Percentiles rank a stretch among this genome's conserved stretches.
phyloP scores from a whole-genome alignment of 148 eudicot species.

The Camellia lanceoleosa region DNA sequence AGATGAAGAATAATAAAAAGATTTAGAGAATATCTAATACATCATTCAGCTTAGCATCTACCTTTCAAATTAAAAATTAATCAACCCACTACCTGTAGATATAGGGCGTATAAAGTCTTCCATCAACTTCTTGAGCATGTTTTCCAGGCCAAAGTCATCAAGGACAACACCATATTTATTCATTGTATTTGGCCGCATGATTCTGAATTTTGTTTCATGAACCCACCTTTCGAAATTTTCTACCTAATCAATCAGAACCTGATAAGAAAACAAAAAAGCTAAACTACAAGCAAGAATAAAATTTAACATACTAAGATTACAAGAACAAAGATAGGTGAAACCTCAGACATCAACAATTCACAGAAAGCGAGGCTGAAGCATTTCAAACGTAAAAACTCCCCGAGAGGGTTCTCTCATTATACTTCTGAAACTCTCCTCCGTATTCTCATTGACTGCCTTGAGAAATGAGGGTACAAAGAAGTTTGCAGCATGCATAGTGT shows the following conservation, averaged over 20 bases:
- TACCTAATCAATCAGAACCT: slow-evolving; percentile 62
- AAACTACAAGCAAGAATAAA: slow-evolving; percentile 27
- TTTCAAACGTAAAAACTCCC: slow-evolving; percentile 77
- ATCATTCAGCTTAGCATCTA: slow-evolving; percentile 9
- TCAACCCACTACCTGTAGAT: slow-evolving; percentile 51
- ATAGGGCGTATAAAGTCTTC: slow-evolving; percentile 79
- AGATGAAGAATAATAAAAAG: background rate
- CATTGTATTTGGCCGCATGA: slow-evolving; percentile 97
- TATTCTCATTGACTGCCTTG: slow-evolving; percentile 64
- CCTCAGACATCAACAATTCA: slow-evolving; percentile 78
- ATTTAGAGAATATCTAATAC: background rate
- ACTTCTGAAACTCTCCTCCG: slow-evolving; percentile 69
- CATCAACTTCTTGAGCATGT: slow-evolving; percentile 85
- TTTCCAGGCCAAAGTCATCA: slow-evolving; percentile 89
- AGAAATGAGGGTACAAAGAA: slow-evolving; percentile 79
- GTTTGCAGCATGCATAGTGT: slow-evolving; percentile 55
- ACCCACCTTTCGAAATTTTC: slow-evolving; percentile 88
- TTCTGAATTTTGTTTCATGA: slow-evolving; percentile 59
- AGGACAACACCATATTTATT: slow-evolving; percentile 86
- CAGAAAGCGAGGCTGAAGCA: slow-evolving; percentile 85
- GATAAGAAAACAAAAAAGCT: slow-evolving; percentile 37
- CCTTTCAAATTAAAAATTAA: background rate
- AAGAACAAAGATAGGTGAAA: slow-evolving; percentile 24
- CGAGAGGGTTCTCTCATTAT: slow-evolving; percentile 81
- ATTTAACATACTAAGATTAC: slow-evolving; percentile 12